These are phyloP conservation scores for Daedalea quercina DNA, from an alignment of 768 basidiomycete species.

Conservation along the genomic window DNA sequence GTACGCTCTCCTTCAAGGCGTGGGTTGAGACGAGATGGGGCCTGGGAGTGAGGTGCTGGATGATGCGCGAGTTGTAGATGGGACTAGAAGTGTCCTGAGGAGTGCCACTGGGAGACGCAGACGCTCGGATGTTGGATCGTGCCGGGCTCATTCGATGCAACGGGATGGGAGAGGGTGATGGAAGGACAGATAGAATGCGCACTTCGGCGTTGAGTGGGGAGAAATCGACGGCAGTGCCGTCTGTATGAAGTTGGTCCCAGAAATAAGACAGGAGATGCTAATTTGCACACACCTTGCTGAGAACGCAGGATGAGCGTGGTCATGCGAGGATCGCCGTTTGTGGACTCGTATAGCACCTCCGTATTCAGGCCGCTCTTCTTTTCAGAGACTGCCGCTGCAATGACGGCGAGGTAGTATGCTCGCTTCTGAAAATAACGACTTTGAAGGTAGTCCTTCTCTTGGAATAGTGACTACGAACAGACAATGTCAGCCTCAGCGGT, in stretches of 20 bases:
- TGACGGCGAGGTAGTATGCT: constrained; percentile 78
- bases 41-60: constrained; percentile 43
- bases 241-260: constrained; percentile 35
- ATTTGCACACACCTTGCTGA: constrained; percentile 35
- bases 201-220: constrained; percentile 66
- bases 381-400: constrained; percentile 55
- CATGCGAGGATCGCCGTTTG: constrained; percentile 53
- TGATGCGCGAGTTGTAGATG: constrained; percentile 70
- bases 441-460: constrained; percentile 92
- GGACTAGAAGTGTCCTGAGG: constrained; percentile 51
- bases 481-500: not conserved
- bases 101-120: constrained; percentile 21
- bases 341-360: constrained; percentile 55
- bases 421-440: constrained; percentile 89
- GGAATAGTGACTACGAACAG: constrained; percentile 61
- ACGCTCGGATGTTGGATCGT: constrained; percentile 59
- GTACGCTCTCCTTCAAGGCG: constrained; percentile 37
- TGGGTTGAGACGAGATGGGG: constrained; percentile 40
- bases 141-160: constrained; percentile 65
- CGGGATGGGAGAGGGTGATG: constrained; percentile 55
- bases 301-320: constrained; percentile 60
- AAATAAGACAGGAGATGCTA: too few relatives aligned
- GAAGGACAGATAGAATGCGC: constrained; percentile 65
- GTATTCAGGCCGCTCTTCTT: constrained; percentile 42
- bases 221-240: constrained; percentile 47